phyloP scores from a whole-genome alignment of 768 basidiomycete species.

The Kwoniella bestiolae region DNA sequence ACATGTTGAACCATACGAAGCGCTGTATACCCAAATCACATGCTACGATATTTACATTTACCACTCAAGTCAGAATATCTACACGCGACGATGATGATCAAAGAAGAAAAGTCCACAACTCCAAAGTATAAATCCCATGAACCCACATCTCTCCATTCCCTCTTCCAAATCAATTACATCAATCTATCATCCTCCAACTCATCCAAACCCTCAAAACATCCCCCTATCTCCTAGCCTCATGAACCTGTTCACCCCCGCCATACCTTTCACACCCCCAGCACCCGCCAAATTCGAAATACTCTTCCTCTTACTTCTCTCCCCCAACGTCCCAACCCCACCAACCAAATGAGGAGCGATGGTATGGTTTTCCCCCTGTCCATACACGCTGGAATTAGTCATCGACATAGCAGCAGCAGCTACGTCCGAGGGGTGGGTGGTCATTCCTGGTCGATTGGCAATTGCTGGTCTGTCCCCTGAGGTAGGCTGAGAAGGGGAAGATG shows the following conservation, averaged over 20 bases:
- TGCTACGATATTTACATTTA: no score
- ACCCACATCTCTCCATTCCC: no score
- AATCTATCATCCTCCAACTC: no score
- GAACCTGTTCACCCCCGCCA: not conserved
- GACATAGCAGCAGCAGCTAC: slow-evolving; percentile 53
- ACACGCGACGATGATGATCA: no score
- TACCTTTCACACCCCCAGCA: not conserved
- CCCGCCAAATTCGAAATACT: slow-evolving; percentile 3
- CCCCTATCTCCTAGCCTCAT: not conserved
- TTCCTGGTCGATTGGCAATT: slow-evolving; percentile 22
- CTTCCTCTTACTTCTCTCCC: slow-evolving; percentile 40
- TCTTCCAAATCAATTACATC: no score
- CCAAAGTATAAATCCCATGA: no score
- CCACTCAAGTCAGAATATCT: no score
- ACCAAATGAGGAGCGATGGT: slow-evolving; percentile 18
- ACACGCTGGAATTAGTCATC: slow-evolving; percentile 19
- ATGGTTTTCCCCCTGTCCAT: slow-evolving; percentile 7
- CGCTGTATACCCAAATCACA: no score
- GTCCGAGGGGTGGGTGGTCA: slow-evolving; percentile 31
- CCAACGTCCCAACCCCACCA: slow-evolving; percentile 35
- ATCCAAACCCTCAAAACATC: no score
- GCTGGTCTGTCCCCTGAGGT: not conserved
- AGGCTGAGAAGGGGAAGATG: not conserved
- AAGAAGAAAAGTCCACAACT: no score
- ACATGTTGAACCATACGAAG: no score